These are phyloP conservation scores for Picochlorum costavermella DNA, from an alignment of 139 green algal genomes.

Conservation along the genomic window DNA sequence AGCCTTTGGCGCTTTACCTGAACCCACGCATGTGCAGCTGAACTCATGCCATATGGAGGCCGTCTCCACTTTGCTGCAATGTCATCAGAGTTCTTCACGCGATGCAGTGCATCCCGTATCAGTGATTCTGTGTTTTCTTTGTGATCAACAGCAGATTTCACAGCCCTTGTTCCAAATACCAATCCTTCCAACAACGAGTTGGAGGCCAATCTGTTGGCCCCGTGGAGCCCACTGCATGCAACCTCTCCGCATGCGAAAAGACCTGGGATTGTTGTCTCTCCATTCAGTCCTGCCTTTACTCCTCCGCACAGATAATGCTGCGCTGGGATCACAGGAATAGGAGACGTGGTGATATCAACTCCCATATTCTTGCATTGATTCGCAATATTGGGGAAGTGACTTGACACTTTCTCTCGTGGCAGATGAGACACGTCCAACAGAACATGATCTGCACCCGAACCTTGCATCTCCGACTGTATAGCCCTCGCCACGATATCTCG, in stretches of 20 bases:
- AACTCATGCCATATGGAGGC: constrained; percentile 9
- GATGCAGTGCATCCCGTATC: constrained; percentile 21
- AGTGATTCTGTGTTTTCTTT: constrained; percentile 24
- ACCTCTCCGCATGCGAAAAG: constrained; percentile 93
- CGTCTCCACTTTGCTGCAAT: constrained; percentile 9
- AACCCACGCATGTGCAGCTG: constrained; percentile 31
- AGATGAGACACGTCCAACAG: constrained; percentile 89
- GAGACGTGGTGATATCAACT: constrained; percentile 84
- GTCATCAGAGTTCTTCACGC: constrained; percentile 19
- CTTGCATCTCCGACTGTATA: constrained; percentile 75
- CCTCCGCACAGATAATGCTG: constrained; percentile 98
- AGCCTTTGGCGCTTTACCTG: constrained; percentile 47
- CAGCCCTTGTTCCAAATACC: constrained; percentile 86
- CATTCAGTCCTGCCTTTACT: constrained; percentile 76
- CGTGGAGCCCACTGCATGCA: constrained; percentile 87
- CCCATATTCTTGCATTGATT: constrained; percentile 57
- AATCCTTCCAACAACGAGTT: constrained; percentile 96
- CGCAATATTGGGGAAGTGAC: constrained; percentile 93
- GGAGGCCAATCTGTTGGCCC: constrained; percentile 90
- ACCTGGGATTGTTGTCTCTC: constrained; percentile 77
- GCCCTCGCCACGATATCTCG: constrained; percentile 88
- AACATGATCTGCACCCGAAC: constrained; percentile 62
- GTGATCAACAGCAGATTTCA: constrained; percentile 63
- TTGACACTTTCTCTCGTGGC: constrained; percentile 45
- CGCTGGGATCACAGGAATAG: constrained; percentile 90